phyloP scores from a whole-genome alignment of 768 basidiomycete genomes.

The Lentinula sp. region DNA sequence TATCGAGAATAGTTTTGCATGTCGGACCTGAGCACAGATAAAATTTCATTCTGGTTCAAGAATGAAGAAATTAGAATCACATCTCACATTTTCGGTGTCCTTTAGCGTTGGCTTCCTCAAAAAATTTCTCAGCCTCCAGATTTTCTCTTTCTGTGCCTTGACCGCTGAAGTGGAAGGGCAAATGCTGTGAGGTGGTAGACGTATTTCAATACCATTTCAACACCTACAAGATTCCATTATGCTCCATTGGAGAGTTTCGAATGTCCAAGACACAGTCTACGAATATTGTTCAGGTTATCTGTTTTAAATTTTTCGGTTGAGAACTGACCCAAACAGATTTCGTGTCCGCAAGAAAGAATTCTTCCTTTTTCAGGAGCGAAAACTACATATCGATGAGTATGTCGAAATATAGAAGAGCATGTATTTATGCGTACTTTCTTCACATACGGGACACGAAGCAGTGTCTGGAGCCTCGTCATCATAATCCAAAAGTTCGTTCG shows the following conservation, averaged over 20 bases:
- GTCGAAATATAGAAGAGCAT: neutral
- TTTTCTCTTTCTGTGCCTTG: constrained; percentile 52
- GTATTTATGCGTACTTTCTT: constrained; percentile 28
- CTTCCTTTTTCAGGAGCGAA: constrained; percentile 46
- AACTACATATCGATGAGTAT: constrained; percentile 22
- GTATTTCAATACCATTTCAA: neutral
- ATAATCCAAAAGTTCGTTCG: constrained; percentile 35
- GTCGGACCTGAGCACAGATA: constrained; percentile 41
- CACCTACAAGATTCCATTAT: constrained; percentile 57
- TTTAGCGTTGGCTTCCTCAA: constrained; percentile 49
- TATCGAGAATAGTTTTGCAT: constrained; percentile 63
- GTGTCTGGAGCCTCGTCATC: constrained; percentile 34
- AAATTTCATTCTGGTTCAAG: neutral
- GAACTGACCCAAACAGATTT: constrained; percentile 51
- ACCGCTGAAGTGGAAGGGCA: constrained; percentile 30
- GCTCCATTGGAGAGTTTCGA: constrained; percentile 43
- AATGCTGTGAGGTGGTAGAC: neutral
- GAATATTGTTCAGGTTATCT: neutral
- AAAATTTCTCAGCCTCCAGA: constrained; percentile 45
- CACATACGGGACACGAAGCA: constrained; percentile 57
- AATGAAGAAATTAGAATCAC: constrained; percentile 4
- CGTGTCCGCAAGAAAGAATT: constrained; percentile 62
- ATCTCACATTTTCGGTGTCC: constrained; percentile 52
- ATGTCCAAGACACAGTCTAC: constrained; percentile 54
- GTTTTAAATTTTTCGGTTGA: neutral